Evolutionary conservation across 2,329 filamentous ascomycete species (phyloP).

Genomic region (Aspergillus glaucus): DNA sequence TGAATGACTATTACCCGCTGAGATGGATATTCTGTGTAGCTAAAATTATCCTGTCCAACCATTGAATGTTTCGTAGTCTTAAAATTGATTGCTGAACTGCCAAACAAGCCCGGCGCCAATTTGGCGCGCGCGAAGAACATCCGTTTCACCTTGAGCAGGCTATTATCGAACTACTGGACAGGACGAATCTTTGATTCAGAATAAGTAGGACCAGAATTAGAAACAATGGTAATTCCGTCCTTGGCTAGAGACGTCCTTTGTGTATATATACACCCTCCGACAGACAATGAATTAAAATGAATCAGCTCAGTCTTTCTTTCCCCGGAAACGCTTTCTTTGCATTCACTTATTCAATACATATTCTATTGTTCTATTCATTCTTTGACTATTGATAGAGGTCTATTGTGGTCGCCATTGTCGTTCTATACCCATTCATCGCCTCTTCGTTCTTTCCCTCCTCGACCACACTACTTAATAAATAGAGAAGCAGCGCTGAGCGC

Average conservation of each 20-base stretch:
- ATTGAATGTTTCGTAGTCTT: neutral
- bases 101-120: too few species aligned
- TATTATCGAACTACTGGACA: neutral
- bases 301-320: neutral
- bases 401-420: neutral
- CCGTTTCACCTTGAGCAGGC: neutral
- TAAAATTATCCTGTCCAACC: neutral
- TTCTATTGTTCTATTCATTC: neutral
- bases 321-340: neutral
- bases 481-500: neutral
- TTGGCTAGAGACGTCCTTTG: neutral
- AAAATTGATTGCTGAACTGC: neutral
- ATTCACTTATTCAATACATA: neutral
- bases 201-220: neutral
- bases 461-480: neutral
- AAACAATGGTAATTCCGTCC: neutral
- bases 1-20: neutral
- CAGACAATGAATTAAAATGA: neutral
- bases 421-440: neutral
- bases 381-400: neutral
- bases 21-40: neutral
- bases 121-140: constrained; percentile 19
- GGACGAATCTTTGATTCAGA: neutral
- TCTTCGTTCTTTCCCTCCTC: neutral
- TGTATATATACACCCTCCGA: neutral